A percentile compares a stretch with the other conserved stretches of the same genome.
Evolutionary conservation across 2,329 filamentous ascomycete genomes (phyloP).

Genomic region (Tolypocladium paradoxum): DNA sequence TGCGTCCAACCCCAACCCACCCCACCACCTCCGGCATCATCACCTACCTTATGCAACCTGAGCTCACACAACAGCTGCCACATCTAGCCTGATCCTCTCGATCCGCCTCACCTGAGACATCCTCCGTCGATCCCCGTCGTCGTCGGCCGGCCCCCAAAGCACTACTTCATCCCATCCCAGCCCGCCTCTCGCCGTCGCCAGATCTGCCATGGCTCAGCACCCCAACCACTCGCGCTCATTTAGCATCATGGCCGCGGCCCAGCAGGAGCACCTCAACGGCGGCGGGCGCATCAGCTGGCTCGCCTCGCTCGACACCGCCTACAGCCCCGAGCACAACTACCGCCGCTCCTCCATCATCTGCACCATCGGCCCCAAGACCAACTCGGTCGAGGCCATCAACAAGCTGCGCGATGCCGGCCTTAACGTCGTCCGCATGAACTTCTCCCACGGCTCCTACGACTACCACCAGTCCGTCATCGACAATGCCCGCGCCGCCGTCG

Average conservation of each 20-base stretch:
- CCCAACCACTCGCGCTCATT: conserved; percentile 19
- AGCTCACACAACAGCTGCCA: neutral
- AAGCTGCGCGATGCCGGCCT: conserved; percentile 80
- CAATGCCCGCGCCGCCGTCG: conserved; percentile 82
- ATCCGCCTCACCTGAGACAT: neutral
- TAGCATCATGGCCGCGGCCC: conserved; percentile 47
- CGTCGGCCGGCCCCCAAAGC: neutral
- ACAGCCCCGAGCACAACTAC: conserved; percentile 77
- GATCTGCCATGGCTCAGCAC: conserved; percentile 20
- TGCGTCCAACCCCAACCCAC: neutral
- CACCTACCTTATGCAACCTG: neutral
- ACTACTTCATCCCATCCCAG: neutral
- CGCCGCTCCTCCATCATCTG: conserved; percentile 97
- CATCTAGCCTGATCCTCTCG: neutral
- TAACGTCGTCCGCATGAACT: conserved; percentile 99
- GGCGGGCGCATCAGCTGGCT: conserved; percentile 60
- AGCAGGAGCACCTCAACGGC: conserved; percentile 77
- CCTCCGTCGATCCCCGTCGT: neutral
- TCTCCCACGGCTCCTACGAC: conserved; percentile 71
- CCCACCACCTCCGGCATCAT: neutral
- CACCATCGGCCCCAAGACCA: conserved; percentile 98
- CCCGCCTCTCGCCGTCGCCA: conserved; percentile 1
- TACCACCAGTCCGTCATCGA: conserved; percentile 99
- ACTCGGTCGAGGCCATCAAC: conserved; percentile 96
- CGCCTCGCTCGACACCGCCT: conserved; percentile 73